phyloP scores from a whole-genome alignment of 331 rosid genomes.

The Pyrus hybrid region DNA sequence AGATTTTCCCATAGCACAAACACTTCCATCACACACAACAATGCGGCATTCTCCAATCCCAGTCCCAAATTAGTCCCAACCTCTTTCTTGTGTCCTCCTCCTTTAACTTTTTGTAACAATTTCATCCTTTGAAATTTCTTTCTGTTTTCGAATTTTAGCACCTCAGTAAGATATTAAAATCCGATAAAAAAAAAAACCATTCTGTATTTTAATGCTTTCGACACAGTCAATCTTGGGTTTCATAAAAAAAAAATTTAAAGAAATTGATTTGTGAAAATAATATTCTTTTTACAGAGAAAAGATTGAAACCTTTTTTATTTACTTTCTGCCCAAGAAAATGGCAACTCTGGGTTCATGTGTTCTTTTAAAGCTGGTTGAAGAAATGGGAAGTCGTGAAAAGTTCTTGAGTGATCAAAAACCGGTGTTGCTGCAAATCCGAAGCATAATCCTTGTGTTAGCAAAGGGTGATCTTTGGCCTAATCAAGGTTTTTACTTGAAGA shows the following conservation, averaged over 20 bases:
- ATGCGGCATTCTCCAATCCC: not conserved
- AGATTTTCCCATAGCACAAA: not conserved
- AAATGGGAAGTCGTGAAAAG: slow-evolving; percentile 14
- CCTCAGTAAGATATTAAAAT: too few species aligned
- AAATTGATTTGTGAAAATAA: not conserved
- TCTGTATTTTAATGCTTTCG: not conserved
- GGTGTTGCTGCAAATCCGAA: slow-evolving; percentile 18
- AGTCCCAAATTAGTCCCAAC: not conserved
- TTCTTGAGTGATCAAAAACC: not conserved
- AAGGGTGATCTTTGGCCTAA: slow-evolving; percentile 32
- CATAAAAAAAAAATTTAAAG: not conserved
- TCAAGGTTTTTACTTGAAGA: slow-evolving; percentile 29
- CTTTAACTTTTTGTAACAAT: not conserved
- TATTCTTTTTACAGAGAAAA: not conserved
- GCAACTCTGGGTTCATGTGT: slow-evolving; percentile 20
- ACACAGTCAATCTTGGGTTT: not conserved
- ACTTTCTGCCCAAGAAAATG: slow-evolving; percentile 6
- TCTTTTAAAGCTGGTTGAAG: slow-evolving; percentile 26
- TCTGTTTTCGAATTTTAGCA: not conserved
- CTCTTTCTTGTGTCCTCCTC: not conserved
- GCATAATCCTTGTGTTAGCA: slow-evolving; percentile 23
- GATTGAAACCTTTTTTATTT: not conserved
- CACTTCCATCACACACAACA: too few species aligned
- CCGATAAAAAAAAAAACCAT: not conserved
- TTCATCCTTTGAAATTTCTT: not conserved